These are phyloP conservation scores for Beauveria medogensis DNA, from an alignment of 2,329 filamentous ascomycete genomes.

Conservation along the genomic window DNA sequence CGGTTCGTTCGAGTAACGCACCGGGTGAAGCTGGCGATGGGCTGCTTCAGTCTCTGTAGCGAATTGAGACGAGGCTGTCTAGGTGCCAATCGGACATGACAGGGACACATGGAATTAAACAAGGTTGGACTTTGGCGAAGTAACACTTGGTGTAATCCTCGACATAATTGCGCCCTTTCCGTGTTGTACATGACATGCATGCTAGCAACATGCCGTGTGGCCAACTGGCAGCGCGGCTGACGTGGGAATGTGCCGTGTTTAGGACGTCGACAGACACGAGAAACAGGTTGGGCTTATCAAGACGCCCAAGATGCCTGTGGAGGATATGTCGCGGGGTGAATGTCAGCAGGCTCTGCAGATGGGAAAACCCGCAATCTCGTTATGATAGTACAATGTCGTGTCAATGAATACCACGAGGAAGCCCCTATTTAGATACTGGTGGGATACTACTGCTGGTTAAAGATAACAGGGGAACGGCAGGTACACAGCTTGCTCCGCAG, in stretches of 20 bases:
- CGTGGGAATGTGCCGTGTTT: neutral
- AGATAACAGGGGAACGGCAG: neutral
- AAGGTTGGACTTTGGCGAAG: too few relatives aligned
- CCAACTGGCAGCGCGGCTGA: neutral
- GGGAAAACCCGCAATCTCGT: too few relatives aligned
- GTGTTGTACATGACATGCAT: too few relatives aligned
- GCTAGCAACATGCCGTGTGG: too few relatives aligned
- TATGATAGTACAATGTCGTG: too few relatives aligned
- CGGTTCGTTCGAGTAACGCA: too few relatives aligned
- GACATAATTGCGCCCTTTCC: neutral
- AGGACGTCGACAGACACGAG: neutral
- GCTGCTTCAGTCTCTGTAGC: too few relatives aligned
- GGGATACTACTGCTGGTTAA: neutral
- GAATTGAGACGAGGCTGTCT: too few relatives aligned
- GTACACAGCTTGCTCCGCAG: neutral
- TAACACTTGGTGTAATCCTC: too few relatives aligned
- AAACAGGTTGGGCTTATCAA: neutral
- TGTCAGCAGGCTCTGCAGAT: neutral
- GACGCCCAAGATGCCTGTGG: neutral
- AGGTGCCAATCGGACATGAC: too few relatives aligned
- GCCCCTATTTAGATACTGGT: neutral
- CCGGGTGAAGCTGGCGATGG: too few relatives aligned
- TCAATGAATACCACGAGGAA: neutral
- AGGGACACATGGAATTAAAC: too few relatives aligned
- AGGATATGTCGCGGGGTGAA: neutral